Base-by-base conservation (phyloP, 106 monocot genomes). In the Allium fistulosum region DNA sequence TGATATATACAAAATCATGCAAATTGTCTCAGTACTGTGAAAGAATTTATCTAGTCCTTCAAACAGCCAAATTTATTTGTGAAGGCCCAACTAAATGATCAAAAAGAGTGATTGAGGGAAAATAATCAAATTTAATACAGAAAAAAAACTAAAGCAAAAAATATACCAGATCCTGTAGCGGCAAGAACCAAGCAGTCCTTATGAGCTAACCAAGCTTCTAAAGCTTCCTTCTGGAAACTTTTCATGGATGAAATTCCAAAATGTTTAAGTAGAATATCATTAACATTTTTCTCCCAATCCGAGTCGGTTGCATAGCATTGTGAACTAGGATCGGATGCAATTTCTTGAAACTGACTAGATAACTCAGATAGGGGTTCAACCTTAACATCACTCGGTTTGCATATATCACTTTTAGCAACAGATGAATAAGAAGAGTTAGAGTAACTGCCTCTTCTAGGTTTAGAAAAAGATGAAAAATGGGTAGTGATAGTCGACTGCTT, bases 141-240 rank as follows among this genome's bases (percentile, higher is more conserved):
- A n/a, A 5, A 37, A 37, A 5, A 37, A 37, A 37, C 37, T 37
- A 37, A 37, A 10, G 14, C 53, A 37, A 46, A 57, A 46, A 28
- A 45, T 22, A 56, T 84, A 97, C 92, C 97, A 59, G 97, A 92
- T 69, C 97, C 97, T 51, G 97, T 92, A 57, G 92, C 97, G 37
- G 97, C 92, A 63, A 99, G 89, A 75, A 99, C 80, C 71, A 97
- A 87, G 69, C 82, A 87, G 66, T 99, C 97, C 51, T 65, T 80
- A 53, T 87, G 71, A 28, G 69, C 75, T 62, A 87, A 68, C 87
- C 92, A 99, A 72, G 92, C 78, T 62, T 76, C 72, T 74, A 99
- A 11, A 71, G 84, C 92, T 77, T 99, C 82, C 79, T 77, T 99
- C 73, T 99, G 97, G 61, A 92, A 99, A 57, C 75, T 71, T 81